Conservation (phyloP, 225 moss, liverwort and hornwort genomes). For the Marchantia paleacea region DNA sequence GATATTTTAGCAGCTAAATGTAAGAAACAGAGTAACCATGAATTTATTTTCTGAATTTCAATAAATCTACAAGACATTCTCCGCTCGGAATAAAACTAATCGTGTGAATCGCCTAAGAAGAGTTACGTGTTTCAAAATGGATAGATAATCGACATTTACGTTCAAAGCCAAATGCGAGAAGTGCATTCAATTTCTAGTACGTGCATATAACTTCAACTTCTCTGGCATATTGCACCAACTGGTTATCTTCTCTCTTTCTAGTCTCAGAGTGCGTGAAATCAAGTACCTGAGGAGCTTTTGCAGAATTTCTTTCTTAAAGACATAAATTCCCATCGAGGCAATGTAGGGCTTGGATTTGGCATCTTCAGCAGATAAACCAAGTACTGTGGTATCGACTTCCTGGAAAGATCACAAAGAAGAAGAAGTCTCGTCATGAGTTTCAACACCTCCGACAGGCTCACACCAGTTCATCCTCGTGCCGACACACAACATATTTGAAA, state of each 20-base stretch:
- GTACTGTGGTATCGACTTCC: conserved; percentile 75
- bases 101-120: neutral
- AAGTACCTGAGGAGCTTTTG: conserved; percentile 49
- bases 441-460: neutral
- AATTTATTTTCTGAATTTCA: neutral
- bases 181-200: too few relatives aligned
- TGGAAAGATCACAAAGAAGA: conserved; percentile 12
- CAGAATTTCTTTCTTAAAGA: conserved; percentile 71
- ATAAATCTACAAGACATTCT: neutral
- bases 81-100: neutral
- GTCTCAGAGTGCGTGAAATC: too few relatives aligned
- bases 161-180: too few relatives aligned
- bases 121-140: neutral
- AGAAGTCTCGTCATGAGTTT: neutral
- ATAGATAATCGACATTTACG: too few relatives aligned
- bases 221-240: neutral
- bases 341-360: conserved; percentile 67
- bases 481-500: neutral
- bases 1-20: neutral
- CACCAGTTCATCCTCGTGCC: neutral
- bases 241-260: neutral
- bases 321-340: conserved; percentile 83
- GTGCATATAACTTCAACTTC: neutral
- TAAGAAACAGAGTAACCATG: neutral
- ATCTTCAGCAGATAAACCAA: conserved; percentile 56